Conservation (phyloP, 1,284 basidiomycete species). For the Ceratobasidium sp. region DNA sequence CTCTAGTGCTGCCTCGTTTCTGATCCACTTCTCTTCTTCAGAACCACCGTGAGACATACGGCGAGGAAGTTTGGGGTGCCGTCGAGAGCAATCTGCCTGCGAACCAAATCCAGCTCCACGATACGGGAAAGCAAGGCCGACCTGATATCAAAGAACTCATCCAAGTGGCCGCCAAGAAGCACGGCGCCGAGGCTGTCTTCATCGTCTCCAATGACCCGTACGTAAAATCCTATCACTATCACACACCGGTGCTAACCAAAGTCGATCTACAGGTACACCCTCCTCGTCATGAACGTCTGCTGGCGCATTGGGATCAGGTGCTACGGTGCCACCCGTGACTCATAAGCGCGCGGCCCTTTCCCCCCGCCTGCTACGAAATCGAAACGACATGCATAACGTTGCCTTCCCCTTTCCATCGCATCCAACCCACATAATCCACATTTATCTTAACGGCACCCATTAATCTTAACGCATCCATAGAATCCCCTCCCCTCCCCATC, state of each 20-base stretch:
- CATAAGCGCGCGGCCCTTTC: conserved; percentile 4
- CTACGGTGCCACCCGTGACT: conserved; percentile 36
- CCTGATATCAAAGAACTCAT: conserved; percentile 20
- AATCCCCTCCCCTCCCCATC: not conserved
- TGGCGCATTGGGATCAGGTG: conserved; percentile 36
- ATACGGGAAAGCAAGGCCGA: conserved; percentile 5
- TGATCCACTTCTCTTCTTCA: not conserved
- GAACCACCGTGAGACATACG: conserved; percentile 21
- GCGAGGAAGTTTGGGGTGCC: conserved; percentile 18
- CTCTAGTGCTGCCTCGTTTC: too few species aligned
- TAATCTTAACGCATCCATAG: not conserved
- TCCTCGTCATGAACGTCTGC: conserved; percentile 33
- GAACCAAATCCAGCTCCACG: conserved; percentile 10
- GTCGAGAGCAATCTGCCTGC: conserved; percentile 1
- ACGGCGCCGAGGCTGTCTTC: conserved; percentile 12
- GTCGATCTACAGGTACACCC: conserved; percentile 17
- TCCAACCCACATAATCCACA: conserved; percentile 9
- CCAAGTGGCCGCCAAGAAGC: conserved; percentile 10
- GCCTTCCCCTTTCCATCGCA: not conserved
- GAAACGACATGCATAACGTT: not conserved
- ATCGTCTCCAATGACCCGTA: conserved; percentile 37
- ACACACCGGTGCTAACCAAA: not conserved
- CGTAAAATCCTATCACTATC: not conserved
- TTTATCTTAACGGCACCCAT: not conserved
- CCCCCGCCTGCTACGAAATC: conserved; percentile 14